A percentile compares a stretch with the other conserved stretches of the same genome.
These are phyloP conservation scores for Fraxinus angustifolia DNA, from an alignment of 305 asterid species.

Conservation along the genomic window DNA sequence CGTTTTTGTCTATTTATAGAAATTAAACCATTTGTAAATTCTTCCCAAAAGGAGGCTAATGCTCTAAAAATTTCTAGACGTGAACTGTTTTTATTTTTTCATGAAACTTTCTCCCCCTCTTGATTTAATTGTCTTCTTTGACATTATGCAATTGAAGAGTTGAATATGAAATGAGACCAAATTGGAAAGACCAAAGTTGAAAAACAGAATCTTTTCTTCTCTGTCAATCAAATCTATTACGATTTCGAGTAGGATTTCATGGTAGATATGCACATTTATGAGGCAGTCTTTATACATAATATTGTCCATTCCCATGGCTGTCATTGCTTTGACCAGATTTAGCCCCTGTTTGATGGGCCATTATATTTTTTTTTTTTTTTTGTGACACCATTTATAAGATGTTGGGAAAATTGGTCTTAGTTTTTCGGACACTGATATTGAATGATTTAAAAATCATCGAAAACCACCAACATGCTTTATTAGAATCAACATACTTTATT, in stretches of 20 bases:
- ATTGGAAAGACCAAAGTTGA: not conserved
- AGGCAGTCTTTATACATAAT: not conserved
- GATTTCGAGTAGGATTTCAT: not conserved
- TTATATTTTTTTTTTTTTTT: too few relatives aligned
- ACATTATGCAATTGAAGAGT: not conserved
- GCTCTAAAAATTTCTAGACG: not conserved
- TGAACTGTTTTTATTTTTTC: not conserved
- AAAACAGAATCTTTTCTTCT: not conserved
- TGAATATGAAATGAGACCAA: not conserved
- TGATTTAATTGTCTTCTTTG: not conserved
- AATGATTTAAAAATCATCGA: too few relatives aligned
- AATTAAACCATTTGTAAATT: too few relatives aligned
- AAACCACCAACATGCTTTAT: too few relatives aligned
- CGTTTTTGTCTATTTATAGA: too few relatives aligned
- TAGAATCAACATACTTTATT: too few relatives aligned
- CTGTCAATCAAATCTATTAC: not conserved
- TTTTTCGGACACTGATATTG: too few relatives aligned
- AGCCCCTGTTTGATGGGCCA: not conserved
- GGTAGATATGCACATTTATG: not conserved
- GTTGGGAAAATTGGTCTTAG: too few relatives aligned
- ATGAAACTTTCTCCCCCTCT: not conserved
- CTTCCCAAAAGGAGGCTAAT: not conserved
- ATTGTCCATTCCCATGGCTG: not conserved
- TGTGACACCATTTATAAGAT: too few relatives aligned
- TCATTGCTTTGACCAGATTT: not conserved